Conservation (phyloP, 768 basidiomycete species). For the Vararia minispora region DNA sequence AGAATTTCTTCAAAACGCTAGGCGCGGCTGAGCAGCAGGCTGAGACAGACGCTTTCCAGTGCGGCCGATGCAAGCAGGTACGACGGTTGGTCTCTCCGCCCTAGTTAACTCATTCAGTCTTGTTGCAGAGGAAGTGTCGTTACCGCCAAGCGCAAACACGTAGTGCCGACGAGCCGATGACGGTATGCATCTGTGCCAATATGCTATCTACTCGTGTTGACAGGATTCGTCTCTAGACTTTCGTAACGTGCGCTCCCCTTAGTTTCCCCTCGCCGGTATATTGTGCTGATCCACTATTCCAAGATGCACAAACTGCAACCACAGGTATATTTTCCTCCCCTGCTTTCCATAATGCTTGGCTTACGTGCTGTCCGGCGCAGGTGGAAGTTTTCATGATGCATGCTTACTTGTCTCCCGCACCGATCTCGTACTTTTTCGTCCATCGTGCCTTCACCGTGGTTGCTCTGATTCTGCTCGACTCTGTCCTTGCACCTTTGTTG, state of each 20-base stretch:
- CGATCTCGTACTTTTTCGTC: not conserved
- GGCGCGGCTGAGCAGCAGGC: constrained; percentile 85
- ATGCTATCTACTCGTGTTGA: constrained; percentile 8
- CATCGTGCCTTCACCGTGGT: no score
- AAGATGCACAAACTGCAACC: constrained; percentile 59
- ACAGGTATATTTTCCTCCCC: constrained; percentile 27
- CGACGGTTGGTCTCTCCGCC: constrained; percentile 7
- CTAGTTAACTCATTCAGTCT: constrained; percentile 1
- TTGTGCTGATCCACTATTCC: constrained; percentile 2
- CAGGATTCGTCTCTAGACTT: constrained; percentile 40
- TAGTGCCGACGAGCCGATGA: constrained; percentile 98
- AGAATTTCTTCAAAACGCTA: constrained; percentile 85
- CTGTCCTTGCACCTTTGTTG: no score
- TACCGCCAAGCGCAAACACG: constrained; percentile 97
- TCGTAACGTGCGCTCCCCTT: constrained; percentile 58
- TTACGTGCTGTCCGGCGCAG: constrained; percentile 18
- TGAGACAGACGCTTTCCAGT: constrained; percentile 98
- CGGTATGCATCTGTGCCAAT: constrained; percentile 29
- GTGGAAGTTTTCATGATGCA: constrained; percentile 51
- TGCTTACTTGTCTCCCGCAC: not conserved
- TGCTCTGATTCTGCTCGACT: no score
- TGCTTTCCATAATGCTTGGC: not conserved
- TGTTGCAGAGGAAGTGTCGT: constrained; percentile 61
- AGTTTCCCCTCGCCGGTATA: not conserved
- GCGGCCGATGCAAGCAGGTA: constrained; percentile 85